phyloP scores from a whole-genome alignment of 176 grass and related monocot species.

The Cenchrus fungigraminus region DNA sequence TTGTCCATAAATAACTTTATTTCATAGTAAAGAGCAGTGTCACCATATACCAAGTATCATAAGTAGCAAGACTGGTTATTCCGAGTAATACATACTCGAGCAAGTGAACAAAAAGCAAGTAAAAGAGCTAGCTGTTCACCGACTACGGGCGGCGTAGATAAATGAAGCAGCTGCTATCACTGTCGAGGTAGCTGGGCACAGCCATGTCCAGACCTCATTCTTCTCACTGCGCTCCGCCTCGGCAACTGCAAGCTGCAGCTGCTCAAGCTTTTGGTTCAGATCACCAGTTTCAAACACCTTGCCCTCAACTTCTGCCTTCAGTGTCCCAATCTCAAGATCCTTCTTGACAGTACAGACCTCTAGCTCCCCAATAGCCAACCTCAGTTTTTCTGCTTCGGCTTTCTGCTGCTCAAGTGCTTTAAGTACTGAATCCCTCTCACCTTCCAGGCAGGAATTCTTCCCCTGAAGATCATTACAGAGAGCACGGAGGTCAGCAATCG shows the following conservation, averaged over 20 bases:
- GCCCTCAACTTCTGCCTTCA: conserved; percentile 36
- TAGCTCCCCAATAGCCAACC: conserved; percentile 32
- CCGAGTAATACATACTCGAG: conserved; percentile 39
- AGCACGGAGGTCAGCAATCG: conserved; percentile 7
- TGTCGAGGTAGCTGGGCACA: conserved; percentile 56
- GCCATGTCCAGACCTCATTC: conserved; percentile 58
- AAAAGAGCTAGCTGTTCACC: conserved; percentile 55
- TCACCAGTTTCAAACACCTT: conserved; percentile 22
- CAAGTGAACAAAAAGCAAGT: conserved; percentile 35
- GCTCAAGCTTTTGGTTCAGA: conserved; percentile 52
- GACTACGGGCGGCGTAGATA: conserved; percentile 57
- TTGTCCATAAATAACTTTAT: conserved; percentile 26
- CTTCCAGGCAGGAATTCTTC: conserved; percentile 9
- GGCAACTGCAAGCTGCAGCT: conserved; percentile 48
- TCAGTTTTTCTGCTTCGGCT: conserved; percentile 26
- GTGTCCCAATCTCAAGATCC: conserved; percentile 28
- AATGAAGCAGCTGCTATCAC: conserved; percentile 71
- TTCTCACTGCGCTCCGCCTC: conserved; percentile 45
- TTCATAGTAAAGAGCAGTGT: conserved; percentile 35
- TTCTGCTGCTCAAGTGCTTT: conserved; percentile 39
- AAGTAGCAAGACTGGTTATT: conserved; percentile 40
- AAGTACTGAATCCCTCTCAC: conserved; percentile 30
- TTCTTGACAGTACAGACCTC: conserved; percentile 22
- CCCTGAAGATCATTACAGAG: background rate
- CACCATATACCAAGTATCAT: conserved; percentile 42